Evolutionary conservation across 2,329 filamentous ascomycete genomes (phyloP).

Genomic region (Pseudodiploospora longispora): DNA sequence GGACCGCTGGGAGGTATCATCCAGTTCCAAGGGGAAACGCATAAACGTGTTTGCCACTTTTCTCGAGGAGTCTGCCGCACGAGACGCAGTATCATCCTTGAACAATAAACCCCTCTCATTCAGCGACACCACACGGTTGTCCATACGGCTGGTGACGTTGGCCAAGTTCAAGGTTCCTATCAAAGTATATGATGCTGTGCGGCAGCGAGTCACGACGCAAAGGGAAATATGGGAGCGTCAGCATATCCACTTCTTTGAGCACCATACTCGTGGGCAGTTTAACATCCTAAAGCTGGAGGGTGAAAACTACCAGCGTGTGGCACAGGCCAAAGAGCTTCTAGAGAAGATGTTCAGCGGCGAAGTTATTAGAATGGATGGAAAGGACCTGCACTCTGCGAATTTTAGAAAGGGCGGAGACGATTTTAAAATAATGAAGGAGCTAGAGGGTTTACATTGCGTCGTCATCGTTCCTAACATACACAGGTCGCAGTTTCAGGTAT

Average conservation of each 20-base stretch:
- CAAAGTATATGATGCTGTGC: conserved; percentile 24
- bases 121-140: conserved; percentile 23
- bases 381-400: background rate
- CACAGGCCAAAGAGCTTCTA: background rate
- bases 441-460: conserved; percentile 1
- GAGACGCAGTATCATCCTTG: conserved; percentile 12
- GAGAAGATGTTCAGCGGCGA: conserved; percentile 1
- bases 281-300: conserved; percentile 3
- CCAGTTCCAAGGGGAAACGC: conserved; percentile 20
- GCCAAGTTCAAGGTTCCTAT: conserved; percentile 30
- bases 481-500: conserved; percentile 3
- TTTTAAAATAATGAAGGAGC: background rate
- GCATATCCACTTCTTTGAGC: background rate
- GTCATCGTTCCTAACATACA: conserved; percentile 3
- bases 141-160: conserved; percentile 26
- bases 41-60: conserved; percentile 33
- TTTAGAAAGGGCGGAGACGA: background rate
- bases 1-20: conserved; percentile 24
- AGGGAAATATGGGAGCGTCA: background rate
- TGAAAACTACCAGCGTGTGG: conserved; percentile 1
- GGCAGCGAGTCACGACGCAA: conserved; percentile 17
- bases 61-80: conserved; percentile 26
- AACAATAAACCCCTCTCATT: conserved; percentile 22
- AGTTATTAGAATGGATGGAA: conserved; percentile 1
- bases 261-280: background rate